Base-by-base conservation (phyloP, 192 early-diverging fungal species). In the Podila epicladia region DNA sequence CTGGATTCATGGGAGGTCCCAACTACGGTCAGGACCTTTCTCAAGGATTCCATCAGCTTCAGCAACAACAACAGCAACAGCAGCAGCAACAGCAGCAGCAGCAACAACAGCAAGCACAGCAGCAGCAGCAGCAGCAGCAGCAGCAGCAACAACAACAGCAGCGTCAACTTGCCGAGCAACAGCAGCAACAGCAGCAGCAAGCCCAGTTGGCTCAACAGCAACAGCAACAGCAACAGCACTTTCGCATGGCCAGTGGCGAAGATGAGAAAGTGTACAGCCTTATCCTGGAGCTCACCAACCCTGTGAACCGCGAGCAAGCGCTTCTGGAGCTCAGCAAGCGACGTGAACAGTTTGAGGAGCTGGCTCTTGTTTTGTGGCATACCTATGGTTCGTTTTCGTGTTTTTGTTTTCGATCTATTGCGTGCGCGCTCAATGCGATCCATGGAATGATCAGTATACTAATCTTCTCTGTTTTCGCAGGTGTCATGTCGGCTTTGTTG, bases 321-420 rank as follows among this genome's bases (percentile, higher is more conserved):
- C 85, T 99, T 50, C 85, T 97, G 6, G 97, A 99, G 80, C 86
- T 99, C 64, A 95, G 93, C 82, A 97, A 97, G 83, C 93, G 94
- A 78, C 86, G 97, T 41, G 97, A 99, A 82, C 92, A 96, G 73
- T 97, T 97, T 79, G 94, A 97, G 22, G 95, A 99, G 71, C 80
- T 99, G 72, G 97, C 97, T 13, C 91, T 97, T 26, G 94, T 97
- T 19, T 86, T 99, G 71, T 99, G 97, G 97, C 96, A 99, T 77
- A 93, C 96, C 17, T 98, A 93, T 86, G 97, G 19, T 33, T 58
- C 17, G 45, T 37, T 41, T n/a, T 33, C 33, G n/a, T 4, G 2
- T 53, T 32, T 31, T 5, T 32, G 28, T 48, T 4, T 22, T 20
- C 26, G 20, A 38, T 33, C 53, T 24, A 11, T 7, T 55, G 41